Conservation (phyloP, 2,329 filamentous ascomycete species). For the Ceratocystis cubensis region DNA sequence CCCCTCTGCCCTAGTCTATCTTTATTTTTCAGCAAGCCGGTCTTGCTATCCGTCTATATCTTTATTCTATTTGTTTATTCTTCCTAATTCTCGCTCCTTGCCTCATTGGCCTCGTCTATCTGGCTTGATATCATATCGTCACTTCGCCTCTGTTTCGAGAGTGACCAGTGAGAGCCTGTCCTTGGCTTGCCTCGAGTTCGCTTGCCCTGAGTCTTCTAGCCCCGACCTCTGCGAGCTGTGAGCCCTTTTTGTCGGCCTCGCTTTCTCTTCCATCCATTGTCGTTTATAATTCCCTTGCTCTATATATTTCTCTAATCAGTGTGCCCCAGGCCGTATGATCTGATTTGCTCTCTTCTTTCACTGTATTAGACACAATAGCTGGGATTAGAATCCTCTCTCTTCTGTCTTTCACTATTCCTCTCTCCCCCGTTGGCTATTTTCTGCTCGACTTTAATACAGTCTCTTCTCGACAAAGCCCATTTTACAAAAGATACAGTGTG, state of each 20-base stretch:
- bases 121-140: slow-evolving; percentile 10
- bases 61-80: not conserved
- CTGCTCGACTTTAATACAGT: too few species aligned
- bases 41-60: not conserved
- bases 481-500: not conserved
- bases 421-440: not conserved
- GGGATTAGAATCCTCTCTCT: not conserved
- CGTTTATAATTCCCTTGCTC: not conserved
- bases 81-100: not conserved
- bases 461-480: too few species aligned
- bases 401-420: not conserved
- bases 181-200: not conserved
- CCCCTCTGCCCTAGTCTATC: not conserved
- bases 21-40: slow-evolving; percentile 6
- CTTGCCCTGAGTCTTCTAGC: not conserved
- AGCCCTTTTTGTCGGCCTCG: not conserved
- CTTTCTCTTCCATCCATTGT: not conserved
- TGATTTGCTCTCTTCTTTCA: not conserved
- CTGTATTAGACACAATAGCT: not conserved
- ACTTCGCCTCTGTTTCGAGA: slow-evolving; percentile 9
- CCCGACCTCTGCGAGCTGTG: not conserved
- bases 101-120: not conserved
- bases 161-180: slow-evolving; percentile 7
- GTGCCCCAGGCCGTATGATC: not conserved
- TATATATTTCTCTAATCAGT: not conserved